Evolutionary conservation across 2,329 filamentous ascomycete genomes (phyloP), one percentile per base, ranked within the genome.

Genomic region (Aspergillus phoenicis): DNA sequence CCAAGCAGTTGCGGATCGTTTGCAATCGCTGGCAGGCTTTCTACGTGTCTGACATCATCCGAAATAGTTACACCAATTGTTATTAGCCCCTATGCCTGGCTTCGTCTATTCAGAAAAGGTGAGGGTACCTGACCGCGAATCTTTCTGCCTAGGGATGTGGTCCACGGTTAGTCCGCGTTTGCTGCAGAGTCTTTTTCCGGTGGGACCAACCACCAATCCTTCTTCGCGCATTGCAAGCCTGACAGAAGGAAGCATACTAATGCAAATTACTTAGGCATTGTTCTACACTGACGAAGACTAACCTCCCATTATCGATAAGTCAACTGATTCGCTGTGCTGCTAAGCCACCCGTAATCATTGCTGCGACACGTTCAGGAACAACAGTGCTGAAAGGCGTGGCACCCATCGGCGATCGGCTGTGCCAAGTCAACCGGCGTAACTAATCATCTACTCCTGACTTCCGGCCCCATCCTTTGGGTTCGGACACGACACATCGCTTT

Each of bases 111-210:
- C 33, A 36, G 33, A 4, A 4, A 4, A 13, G 17, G 41, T 48
- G 45, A 24, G 15, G 8, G 24, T 28, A 24, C 24, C 45, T 49
- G 45, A 7, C 5, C 28, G 26, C n/a, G 47, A 51, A 51, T 51
- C 47, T 28, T 51, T 51, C 47, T 51, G 47, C 47, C 47, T 51
- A 51, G 24, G 24, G 13, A n/a, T 15, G 24, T 17, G 45, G 22
- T 17, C 22, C 45, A 26, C 6, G 47, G n/a, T 17, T 33, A 24
- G 47, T 7, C 15, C 8, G 26, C 24, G 24, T n/a, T 33, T n/a
- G 47, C 47, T 51, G 47, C 47, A 51, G 47, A 51, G 30, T 30
- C 24, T 51, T 51, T 51, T 17, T 28, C 47, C 47, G 47, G 24
- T 17, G 41, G n/a, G 41, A 20, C 41, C 47, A 30, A 8, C 8